Conservation (phyloP, 1,284 basidiomycete genomes). For the Serendipita sp. region DNA sequence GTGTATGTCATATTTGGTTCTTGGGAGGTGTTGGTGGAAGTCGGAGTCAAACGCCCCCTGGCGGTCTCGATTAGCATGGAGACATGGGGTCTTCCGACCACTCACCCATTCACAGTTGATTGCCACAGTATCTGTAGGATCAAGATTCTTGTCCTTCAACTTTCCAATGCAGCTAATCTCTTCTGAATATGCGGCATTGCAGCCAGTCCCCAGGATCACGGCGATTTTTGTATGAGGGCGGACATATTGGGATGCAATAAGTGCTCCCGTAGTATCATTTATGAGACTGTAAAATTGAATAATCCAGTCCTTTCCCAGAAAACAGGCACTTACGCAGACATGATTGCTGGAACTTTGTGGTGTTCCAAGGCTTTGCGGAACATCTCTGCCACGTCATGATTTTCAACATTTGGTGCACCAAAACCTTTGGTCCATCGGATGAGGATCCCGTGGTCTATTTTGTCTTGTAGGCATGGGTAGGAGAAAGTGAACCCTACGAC, state of each 20-base stretch:
- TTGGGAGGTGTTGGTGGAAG: conserved; percentile 82
- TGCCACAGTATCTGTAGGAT: conserved; percentile 64
- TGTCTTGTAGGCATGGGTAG: conserved; percentile 80
- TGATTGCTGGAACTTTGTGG: conserved; percentile 32
- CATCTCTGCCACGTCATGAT: conserved; percentile 84
- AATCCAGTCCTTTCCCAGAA: not conserved
- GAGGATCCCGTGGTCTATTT: conserved; percentile 88
- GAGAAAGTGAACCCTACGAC: conserved; percentile 86
- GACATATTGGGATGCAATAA: conserved; percentile 95
- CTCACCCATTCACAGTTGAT: conserved; percentile 94
- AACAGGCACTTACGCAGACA: not conserved
- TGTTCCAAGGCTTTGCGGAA: conserved; percentile 71
- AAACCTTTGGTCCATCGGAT: conserved; percentile 99
- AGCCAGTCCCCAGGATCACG: conserved; percentile 95
- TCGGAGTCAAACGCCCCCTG: conserved; percentile 97
- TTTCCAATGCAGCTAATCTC: conserved; percentile 64
- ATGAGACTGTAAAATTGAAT: conserved; percentile 49
- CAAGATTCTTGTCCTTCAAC: conserved; percentile 62
- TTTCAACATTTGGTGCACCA: conserved; percentile 84
- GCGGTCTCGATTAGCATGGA: not conserved
- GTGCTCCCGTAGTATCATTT: conserved; percentile 94
- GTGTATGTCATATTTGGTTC: conserved; percentile 86
- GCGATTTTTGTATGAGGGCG: conserved; percentile 84
- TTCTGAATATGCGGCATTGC: conserved; percentile 97
- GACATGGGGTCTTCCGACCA: not conserved